These are phyloP conservation scores for Rhodomyrtus tomentosa DNA, from an alignment of 345 rosid genomes.

Conservation along the genomic window DNA sequence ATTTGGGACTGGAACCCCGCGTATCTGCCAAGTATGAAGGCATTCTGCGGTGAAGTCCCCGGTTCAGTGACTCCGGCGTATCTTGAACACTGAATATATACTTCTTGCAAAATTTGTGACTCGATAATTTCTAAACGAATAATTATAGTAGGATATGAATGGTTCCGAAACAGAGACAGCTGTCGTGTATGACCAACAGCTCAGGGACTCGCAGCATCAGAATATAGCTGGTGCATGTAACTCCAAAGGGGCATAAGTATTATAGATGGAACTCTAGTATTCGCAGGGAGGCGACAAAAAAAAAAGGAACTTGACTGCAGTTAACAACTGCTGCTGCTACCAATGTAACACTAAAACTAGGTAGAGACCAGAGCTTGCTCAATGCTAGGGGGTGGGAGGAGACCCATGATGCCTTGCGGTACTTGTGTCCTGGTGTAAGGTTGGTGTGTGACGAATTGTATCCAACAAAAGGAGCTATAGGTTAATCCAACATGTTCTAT, in stretches of 20 bases:
- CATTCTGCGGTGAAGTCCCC: no score
- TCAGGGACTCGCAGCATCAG: neutral
- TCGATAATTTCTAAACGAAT: neutral
- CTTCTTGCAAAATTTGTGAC: neutral
- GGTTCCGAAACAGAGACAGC: neutral
- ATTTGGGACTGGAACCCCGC: neutral
- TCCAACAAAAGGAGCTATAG: neutral
- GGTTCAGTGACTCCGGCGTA: neutral
- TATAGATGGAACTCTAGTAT: neutral
- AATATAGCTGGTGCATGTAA: neutral
- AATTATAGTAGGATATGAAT: neutral
- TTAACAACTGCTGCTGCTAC: no score
- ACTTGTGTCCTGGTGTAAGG: neutral
- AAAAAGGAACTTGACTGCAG: neutral
- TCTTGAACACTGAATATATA: neutral
- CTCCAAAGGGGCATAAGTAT: neutral
- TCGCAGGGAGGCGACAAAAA: neutral
- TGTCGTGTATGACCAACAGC: neutral
- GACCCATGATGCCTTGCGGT: neutral
- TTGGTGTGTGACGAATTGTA: neutral
- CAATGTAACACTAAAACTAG: neutral
- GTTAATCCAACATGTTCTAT: neutral
- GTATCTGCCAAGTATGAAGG: neutral
- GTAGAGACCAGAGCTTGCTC: neutral
- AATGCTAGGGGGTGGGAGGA: neutral